Evolutionary conservation across 306 rosid genomes (phyloP), one percentile per base, ranked within the genome.

Genomic region (Cucumis cinereus): DNA sequence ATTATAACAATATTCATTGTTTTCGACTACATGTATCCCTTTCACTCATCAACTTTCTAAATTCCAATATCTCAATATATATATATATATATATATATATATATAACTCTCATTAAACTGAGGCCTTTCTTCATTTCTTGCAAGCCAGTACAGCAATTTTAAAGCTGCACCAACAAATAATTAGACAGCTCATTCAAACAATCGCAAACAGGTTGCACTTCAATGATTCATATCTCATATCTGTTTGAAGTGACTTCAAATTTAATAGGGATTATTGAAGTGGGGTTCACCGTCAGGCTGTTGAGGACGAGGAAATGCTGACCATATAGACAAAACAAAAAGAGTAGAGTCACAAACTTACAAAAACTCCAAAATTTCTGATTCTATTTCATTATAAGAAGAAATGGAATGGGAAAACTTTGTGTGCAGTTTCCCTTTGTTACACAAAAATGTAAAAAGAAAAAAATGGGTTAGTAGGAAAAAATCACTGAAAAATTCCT

Each of bases 161-260:
- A 15, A 19, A 66, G 50, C n/a, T 38, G 52, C 10, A 20, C 10
- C 7, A 40, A 66, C 30, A 66, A 66, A 41, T 43, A 12, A 45
- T 69, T 23, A 49, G 58, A 49, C 75, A 71, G 75, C 75, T 71
- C 75, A 71, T 70, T 45, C n/a, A 40, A 70, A 10, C 54, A 70
- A 45, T 40, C 57, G 19, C 56, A 69, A 70, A 41, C 74, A 11
- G 30, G 56, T 13, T 69, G 75, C 38, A 70, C 22, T 70, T 15
- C 75, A 70, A 6, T 49, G 75, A 45, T 70, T 28, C 58, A n/a
- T 69, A 24, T 41, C 35, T 28, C 58, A n/a, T 43, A 26, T 45
- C 38, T 72, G 43, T 30, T 72, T 19, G 43, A 38, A 28, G 1
- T 16, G 76, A 28, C 40, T 70, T 41, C 30, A 45, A 69, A 69